Percentiles rank a stretch among this genome's conserved stretches.
Evolutionary conservation across 2,329 filamentous ascomycete genomes (phyloP).

Genomic region (Colletotrichum tofieldiae): DNA sequence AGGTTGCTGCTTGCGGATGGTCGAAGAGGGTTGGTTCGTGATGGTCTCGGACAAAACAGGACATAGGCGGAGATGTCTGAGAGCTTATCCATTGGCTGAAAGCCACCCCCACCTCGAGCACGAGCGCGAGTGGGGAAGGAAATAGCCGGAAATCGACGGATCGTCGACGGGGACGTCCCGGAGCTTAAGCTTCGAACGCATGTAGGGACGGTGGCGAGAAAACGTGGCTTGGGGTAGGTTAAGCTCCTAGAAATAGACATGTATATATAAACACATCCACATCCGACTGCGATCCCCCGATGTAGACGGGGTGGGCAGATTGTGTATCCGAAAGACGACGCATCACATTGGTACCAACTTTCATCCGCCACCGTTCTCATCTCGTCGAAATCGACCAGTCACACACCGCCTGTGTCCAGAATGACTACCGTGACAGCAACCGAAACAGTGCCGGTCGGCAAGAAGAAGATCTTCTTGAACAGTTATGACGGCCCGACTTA

Average conservation of each 20-base stretch:
- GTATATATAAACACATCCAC: background rate
- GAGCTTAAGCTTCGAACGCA: background rate
- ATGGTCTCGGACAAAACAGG: constrained; percentile 27
- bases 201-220: background rate
- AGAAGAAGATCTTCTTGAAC: constrained; percentile 27
- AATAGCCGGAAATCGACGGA: constrained; percentile 35
- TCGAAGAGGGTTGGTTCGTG: constrained; percentile 6
- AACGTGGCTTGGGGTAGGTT: background rate
- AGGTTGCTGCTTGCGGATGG: background rate
- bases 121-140: constrained; percentile 12
- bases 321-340: background rate
- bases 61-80: constrained; percentile 26
- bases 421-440: constrained; percentile 7
- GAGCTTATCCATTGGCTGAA: background rate
- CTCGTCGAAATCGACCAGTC: background rate
- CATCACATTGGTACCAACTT: background rate
- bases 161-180: background rate
- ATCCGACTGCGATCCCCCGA: background rate
- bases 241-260: background rate
- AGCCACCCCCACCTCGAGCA: background rate
- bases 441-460: constrained; percentile 16
- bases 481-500: constrained; percentile 38
- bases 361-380: background rate
- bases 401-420: background rate
- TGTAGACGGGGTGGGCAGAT: background rate